phyloP scores from a whole-genome alignment of 169 alveolate species.

The Plasmodium coatneyi region DNA sequence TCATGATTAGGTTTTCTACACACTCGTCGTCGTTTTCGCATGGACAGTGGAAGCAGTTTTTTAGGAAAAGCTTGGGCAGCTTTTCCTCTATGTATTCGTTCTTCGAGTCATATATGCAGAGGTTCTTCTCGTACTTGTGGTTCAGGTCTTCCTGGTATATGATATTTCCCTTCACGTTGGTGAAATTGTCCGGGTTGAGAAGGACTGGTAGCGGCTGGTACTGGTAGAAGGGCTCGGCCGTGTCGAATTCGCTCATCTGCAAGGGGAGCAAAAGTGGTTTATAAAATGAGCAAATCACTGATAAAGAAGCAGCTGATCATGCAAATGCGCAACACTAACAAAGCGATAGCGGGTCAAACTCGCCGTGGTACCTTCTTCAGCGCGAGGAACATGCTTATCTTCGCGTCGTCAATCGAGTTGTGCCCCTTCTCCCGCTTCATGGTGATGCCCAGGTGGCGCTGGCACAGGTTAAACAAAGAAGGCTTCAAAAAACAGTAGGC shows the following conservation, averaged over 20 bases:
- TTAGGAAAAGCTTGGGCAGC: not conserved
- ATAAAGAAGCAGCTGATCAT: not conserved
- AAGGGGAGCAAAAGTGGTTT: not conserved
- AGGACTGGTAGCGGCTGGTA: slow-evolving; percentile 31
- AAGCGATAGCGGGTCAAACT: not conserved
- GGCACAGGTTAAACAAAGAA: slow-evolving; percentile 50
- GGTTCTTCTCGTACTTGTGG: slow-evolving; percentile 15
- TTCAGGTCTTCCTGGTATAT: slow-evolving; percentile 7
- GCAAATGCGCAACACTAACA: not conserved
- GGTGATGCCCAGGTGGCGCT: slow-evolving; percentile 63
- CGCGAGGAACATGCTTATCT: slow-evolving; percentile 78
- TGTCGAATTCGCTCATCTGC: slow-evolving; percentile 45
- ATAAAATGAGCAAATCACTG: not conserved
- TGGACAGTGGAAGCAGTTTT: slow-evolving; percentile 48
- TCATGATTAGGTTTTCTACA: slow-evolving; percentile 22
- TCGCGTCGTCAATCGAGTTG: slow-evolving; percentile 79
- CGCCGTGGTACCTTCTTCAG: slow-evolving; percentile 50
- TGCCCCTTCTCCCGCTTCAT: slow-evolving; percentile 77
- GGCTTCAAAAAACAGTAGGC: slow-evolving; percentile 44
- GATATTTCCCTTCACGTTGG: not conserved
- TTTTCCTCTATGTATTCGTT: slow-evolving; percentile 63
- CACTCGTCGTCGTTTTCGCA: slow-evolving; percentile 72
- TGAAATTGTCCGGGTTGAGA: slow-evolving; percentile 1
- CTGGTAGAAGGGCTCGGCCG: not conserved
- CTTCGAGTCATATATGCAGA: slow-evolving; percentile 65